Percentiles rank a stretch among this genome's conserved stretches.
phyloP scores from a whole-genome alignment of 805 yeast genomes.

The Lachancea waltii region DNA sequence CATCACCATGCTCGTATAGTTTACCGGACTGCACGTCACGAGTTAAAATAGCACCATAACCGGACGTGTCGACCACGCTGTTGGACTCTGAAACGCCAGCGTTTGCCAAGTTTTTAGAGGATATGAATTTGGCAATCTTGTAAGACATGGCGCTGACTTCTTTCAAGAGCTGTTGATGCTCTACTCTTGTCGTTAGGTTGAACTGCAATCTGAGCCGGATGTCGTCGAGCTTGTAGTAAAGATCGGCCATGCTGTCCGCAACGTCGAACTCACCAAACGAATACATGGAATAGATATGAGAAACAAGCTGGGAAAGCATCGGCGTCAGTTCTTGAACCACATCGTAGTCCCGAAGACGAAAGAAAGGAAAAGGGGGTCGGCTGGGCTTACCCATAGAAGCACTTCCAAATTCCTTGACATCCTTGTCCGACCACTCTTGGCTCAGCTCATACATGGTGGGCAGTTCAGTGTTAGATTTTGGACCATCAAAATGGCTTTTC shows the following conservation, averaged over 20 bases:
- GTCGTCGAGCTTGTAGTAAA: constrained; percentile 54
- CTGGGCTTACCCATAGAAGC: constrained; percentile 23
- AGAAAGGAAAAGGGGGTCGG: constrained; percentile 53
- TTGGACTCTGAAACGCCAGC: constrained; percentile 19
- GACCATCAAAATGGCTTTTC: constrained; percentile 22
- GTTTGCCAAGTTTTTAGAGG: constrained; percentile 36
- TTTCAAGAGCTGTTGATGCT: constrained; percentile 42
- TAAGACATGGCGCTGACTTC: constrained; percentile 47
- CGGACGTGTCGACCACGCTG: constrained; percentile 44
- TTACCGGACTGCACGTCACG: constrained; percentile 58
- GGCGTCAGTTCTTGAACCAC: constrained; percentile 52
- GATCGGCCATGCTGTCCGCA: constrained; percentile 46
- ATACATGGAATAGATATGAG: constrained; percentile 64
- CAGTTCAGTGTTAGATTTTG: constrained; percentile 20
- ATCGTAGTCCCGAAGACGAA: constrained; percentile 38
- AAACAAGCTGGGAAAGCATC: constrained; percentile 48
- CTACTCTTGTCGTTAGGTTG: constrained; percentile 48
- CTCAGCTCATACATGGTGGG: constrained; percentile 34
- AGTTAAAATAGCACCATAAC: constrained; percentile 60
- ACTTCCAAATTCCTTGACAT: constrained; percentile 27
- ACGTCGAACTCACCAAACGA: constrained; percentile 64
- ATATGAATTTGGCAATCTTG: constrained; percentile 55
- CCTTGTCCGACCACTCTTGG: constrained; percentile 23
- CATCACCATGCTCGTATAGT: constrained; percentile 37
- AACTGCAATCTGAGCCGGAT: constrained; percentile 47